Base-by-base conservation (phyloP, 805 yeast species). In the Sungouiozyma ichnusensis region DNA sequence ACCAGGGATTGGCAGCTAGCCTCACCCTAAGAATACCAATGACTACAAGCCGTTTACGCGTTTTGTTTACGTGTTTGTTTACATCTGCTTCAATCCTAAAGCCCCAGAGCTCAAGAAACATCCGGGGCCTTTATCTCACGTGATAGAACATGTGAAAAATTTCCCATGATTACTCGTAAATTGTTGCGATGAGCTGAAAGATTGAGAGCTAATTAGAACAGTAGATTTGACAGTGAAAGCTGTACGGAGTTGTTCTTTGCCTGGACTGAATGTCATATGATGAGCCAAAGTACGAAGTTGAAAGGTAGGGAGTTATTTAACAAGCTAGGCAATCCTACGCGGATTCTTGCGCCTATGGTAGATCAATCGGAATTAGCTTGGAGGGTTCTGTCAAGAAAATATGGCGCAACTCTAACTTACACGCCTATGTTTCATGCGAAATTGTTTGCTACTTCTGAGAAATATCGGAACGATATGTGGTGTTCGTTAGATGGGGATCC, bases 401-500 rank as follows among this genome's bases (percentile, higher is more conserved):
- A 88, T 54, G 99, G 99, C 3, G 97, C 98, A 0, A 85, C 87
- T 2, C 67, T 92, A 29, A 85, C 96, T 55, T 92, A 90, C 55
- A 85, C 97, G 0, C 99, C 99, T 3, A 92, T 92, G 99, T 75
- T 83, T 50, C 97, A 92, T 62, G 95, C 98, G 3, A 71, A 87
- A 38, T 65, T 88, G 33, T 92, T 92, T 64, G 94, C 94, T 19
- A 82, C 84, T 2, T 81, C 81, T 38, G 82, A 78, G 46, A 83
- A 83, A 52, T 92, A 92, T 57, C 69, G 97, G 41, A 67, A 67
- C 16, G 83, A 79, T 46, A 82, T 78, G 80, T 77, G 85, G 77
- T 70, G 76, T 45, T 67, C 73, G 9, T 52, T 73, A 49, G 97
- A 92, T 60, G 97, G 97, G 3, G 77, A 77, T 48, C 57, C 62